Evolutionary conservation across 2,329 filamentous ascomycete species (phyloP).

Genomic region (Claviceps pusilla): DNA sequence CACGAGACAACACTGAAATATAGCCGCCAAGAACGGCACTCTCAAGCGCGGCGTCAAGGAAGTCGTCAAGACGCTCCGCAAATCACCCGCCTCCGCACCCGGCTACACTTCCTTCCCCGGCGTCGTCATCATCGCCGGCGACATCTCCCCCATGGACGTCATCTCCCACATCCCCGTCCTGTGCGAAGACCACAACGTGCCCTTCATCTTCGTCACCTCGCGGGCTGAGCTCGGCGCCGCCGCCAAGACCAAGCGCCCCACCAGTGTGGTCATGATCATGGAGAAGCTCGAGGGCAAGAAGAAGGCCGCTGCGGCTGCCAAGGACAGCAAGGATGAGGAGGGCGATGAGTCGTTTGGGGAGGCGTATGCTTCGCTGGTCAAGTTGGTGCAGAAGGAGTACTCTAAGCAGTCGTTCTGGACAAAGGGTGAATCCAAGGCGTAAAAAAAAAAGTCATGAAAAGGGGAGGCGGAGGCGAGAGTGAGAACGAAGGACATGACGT

Average conservation of each 20-base stretch:
- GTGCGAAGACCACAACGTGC: constrained; percentile 94
- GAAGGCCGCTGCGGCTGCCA: constrained; percentile 25
- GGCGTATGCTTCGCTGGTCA: constrained; percentile 48
- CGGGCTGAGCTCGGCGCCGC: constrained; percentile 88
- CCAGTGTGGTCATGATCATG: constrained; percentile 83
- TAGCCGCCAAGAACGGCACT: constrained; percentile 86
- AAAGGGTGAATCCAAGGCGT: constrained; percentile 22
- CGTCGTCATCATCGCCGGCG: constrained; percentile 83
- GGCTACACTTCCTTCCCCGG: constrained; percentile 49
- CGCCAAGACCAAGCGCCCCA: constrained; percentile 88
- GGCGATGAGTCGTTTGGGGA: constrained; percentile 46
- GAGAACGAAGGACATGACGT: neutral
- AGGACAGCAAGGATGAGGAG: constrained; percentile 25
- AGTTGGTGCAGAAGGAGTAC: constrained; percentile 51
- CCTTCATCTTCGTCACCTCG: constrained; percentile 88
- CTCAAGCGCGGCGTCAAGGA: constrained; percentile 98
- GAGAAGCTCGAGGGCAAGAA: constrained; percentile 37
- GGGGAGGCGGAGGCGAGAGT: too few relatives aligned
- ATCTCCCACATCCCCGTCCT: constrained; percentile 96
- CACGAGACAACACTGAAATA: neutral
- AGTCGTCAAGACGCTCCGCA: constrained; percentile 95
- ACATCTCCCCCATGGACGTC: constrained; percentile 97
- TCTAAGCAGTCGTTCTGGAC: constrained; percentile 39
- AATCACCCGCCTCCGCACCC: constrained; percentile 59
- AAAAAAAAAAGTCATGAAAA: neutral